Evolutionary conservation across 306 rosid genomes (phyloP), one percentile per base, ranked within the genome.

Genomic region (Vigna unguiculata): DNA sequence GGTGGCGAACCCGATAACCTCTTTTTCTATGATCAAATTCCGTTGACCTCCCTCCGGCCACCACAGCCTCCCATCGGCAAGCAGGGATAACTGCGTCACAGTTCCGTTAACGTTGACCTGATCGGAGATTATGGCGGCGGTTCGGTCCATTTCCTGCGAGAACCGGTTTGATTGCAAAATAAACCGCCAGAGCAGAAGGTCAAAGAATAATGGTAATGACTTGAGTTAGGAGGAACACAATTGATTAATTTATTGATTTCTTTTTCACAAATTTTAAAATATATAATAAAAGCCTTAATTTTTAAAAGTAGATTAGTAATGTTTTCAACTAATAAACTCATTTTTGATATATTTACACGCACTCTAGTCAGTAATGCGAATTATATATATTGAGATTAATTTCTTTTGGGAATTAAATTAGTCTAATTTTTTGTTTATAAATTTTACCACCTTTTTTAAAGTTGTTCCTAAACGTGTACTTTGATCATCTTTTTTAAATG

Each of bases 1-100:
- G 32, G 80, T 40, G 5, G 53, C 52, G 79, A 92, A 84, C 11
- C 93, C 90, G 20, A 92, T 86, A 21, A 90, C 91, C 77, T 92
- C 90, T 46, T 85, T 90, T 72, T 90, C 91, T 6, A 87, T 43
- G 32, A 9, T 49, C 76, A 92, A 81, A 76, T 79, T 21, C 52
- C 83, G 84, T 53, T 83, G 84, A 59, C 77, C 69, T 12, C 77
- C 57, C 73, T 83, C 88, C 76, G 86, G 28, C 90, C 91, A 88
- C 60, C 80, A 83, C 34, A 92, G 82, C 21, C 57, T 80, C 17
- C 97, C 96, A 71, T 90, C 87, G 14, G 46, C 72, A 7, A 87
- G 77, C 21, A 92, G 74, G 9, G 87, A 60, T 7, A 83, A 15
- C 63, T 76, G 59, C 49, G 84, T 80, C 0, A 73, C 73, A 4